Evolutionary conservation across 108 stramenopile genomes (phyloP), one percentile per base, ranked within the genome.

Genomic region (Phaeodactylum tricornutum): DNA sequence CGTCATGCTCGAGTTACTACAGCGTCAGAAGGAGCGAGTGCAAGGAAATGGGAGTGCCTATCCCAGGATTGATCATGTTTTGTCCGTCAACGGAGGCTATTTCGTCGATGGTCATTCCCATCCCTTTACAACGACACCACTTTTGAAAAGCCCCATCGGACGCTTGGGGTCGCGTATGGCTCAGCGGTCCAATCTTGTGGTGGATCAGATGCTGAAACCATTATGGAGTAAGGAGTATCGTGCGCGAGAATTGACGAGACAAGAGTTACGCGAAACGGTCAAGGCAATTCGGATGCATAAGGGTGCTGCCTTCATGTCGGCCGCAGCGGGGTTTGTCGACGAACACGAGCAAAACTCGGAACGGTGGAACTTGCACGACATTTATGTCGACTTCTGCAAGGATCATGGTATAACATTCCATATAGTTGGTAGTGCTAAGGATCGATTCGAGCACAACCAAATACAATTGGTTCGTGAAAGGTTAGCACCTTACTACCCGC

Each of bases 1-100:
- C 31, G 55, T 57, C 30, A 35, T 57, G 29, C 31, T 57, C 44
- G 55, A 57, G 15, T 25, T 57, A 21, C 31, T 57, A 20, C 43
- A 46, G 14, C 55, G 55, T 20, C 55, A 57, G 47, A 45, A 26
- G 33, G 45, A 43, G 17, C 43, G 55, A 6, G n/a, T n/a, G n/a
- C 16, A 31, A 7, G 33, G 31, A 2, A 22, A 14, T 27, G 29
- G 44, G 11, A 26, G 22, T 57, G 15, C 26, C 31, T 33, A 2
- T 33, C 37, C 35, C 6, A 12, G 37, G 11, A 33, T 57, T 4
- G 44, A 46, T 25, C 55, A 57, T 33, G 55, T 57, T 7, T 39
- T 57, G 26, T 33, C 31, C 9, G 19, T 45, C 20, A 57, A 46
- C 36, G 55, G 55, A 32, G 45, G 41, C 5, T 46, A 46, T 21